A percentile compares a stretch with the other conserved stretches of the same genome.
These are phyloP conservation scores for Diplodia sapinea DNA, from an alignment of 2,329 filamentous ascomycete genomes.

Conservation along the genomic window DNA sequence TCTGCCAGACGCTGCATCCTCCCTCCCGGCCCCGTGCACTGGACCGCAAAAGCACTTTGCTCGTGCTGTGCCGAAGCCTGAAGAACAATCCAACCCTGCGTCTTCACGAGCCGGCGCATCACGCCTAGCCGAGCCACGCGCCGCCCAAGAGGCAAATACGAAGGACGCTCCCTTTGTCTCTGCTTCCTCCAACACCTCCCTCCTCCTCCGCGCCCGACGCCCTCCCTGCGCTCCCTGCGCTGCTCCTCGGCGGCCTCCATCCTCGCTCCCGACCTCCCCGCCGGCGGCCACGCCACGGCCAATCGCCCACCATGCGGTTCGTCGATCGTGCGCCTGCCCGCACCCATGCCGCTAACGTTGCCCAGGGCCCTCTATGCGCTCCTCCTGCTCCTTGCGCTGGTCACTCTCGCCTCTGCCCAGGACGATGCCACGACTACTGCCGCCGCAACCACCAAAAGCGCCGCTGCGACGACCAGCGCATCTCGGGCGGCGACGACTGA, in stretches of 20 bases:
- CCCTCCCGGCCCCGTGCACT: conserved; percentile 9
- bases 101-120: not conserved
- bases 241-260: conserved; percentile 3
- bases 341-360: not conserved
- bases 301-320: conserved; percentile 26
- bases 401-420: conserved; percentile 33
- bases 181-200: conserved; percentile 1
- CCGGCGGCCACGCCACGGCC: no score
- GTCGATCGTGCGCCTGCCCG: conserved; percentile 1
- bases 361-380: conserved; percentile 24
- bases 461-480: conserved; percentile 33
- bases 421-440: conserved; percentile 33
- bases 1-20: conserved; percentile 12
- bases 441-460: conserved; percentile 30
- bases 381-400: conserved; percentile 32
- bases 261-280: not conserved
- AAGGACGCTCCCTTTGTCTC: conserved; percentile 6
- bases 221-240: not conserved
- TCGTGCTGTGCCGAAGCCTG: conserved; percentile 20
- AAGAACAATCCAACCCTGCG: not conserved
- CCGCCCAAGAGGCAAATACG: conserved; percentile 15
- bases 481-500: conserved; percentile 13
- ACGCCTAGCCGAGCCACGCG: conserved; percentile 11
- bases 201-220: not conserved
- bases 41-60: conserved; percentile 5